Evolutionary conservation across 2,329 filamentous ascomycete genomes (phyloP).

Genomic region (Fusarium siculi): DNA sequence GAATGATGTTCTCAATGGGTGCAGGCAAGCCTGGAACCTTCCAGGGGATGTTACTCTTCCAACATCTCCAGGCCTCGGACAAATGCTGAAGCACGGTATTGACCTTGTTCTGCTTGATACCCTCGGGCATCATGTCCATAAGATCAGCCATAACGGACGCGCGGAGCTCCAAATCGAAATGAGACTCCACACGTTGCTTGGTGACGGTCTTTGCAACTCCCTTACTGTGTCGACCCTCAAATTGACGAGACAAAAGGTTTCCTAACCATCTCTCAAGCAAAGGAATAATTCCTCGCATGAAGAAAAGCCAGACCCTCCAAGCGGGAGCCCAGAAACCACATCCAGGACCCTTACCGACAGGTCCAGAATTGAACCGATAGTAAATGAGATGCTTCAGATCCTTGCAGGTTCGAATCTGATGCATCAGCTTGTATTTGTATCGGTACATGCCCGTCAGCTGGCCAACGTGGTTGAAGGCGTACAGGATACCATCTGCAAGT

Average conservation of each 20-base stretch:
- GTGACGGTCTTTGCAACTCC: slow-evolving; percentile 99
- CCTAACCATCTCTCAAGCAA: slow-evolving; percentile 97
- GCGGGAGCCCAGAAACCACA: slow-evolving; percentile 99
- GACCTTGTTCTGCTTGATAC: slow-evolving; percentile 99
- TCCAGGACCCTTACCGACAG: slow-evolving; percentile 95
- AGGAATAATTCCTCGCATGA: slow-evolving; percentile 98
- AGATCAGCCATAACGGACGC: slow-evolving; percentile 99
- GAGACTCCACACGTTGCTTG: slow-evolving; percentile 98
- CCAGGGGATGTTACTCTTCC: slow-evolving; percentile 99
- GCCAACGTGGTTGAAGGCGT: slow-evolving; percentile 98
- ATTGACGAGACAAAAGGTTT: slow-evolving; percentile 95
- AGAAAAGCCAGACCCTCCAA: slow-evolving; percentile 99
- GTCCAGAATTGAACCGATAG: slow-evolving; percentile 97
- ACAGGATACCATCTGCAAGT: slow-evolving; percentile 97
- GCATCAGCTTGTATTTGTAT: slow-evolving; percentile 99
- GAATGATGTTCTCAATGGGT: slow-evolving; percentile 97
- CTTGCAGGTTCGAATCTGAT: slow-evolving; percentile 98
- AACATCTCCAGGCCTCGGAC: slow-evolving; percentile 98
- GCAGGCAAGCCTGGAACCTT: slow-evolving; percentile 97
- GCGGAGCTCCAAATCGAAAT: slow-evolving; percentile 96
- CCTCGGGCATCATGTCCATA: slow-evolving; percentile 99
- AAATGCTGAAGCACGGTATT: slow-evolving; percentile 97
- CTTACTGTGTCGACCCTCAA: slow-evolving; percentile 98
- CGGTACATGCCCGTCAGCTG: slow-evolving; percentile 99
- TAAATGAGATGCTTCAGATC: slow-evolving; percentile 99